phyloP scores from a whole-genome alignment of 768 basidiomycete species.

The Candolleomyces eurysporus region DNA sequence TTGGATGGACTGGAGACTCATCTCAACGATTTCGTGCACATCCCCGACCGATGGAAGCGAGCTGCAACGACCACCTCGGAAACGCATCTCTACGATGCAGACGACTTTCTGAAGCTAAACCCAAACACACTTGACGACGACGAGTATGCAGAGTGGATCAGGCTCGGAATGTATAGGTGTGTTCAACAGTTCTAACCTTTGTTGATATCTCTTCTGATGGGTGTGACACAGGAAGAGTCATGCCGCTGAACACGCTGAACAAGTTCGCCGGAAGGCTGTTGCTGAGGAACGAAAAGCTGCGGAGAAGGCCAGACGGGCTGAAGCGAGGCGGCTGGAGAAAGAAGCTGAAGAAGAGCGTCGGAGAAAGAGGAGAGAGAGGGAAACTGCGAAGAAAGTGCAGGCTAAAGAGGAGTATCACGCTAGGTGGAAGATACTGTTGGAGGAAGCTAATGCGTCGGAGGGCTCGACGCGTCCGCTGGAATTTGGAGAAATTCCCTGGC shows the following conservation, averaged over 20 bases:
- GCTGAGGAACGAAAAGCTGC: slow-evolving; percentile 51
- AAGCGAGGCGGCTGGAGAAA: slow-evolving; percentile 51
- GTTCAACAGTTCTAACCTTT: slow-evolving; percentile 15
- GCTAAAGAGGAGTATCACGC: slow-evolving; percentile 54
- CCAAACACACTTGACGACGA: slow-evolving; percentile 72
- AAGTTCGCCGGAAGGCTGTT: slow-evolving; percentile 52
- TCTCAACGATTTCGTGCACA: slow-evolving; percentile 66
- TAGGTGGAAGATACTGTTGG: slow-evolving; percentile 54
- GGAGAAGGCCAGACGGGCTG: slow-evolving; percentile 51
- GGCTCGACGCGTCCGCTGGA: slow-evolving; percentile 24
- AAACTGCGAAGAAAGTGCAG: slow-evolving; percentile 38
- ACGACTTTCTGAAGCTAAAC: slow-evolving; percentile 41
- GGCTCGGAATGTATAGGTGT: slow-evolving; percentile 82
- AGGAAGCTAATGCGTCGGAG: slow-evolving; percentile 21
- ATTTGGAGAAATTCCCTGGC: slow-evolving; percentile 75
- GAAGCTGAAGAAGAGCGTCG: slow-evolving; percentile 52
- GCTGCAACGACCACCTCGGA: slow-evolving; percentile 21
- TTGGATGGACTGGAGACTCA: slow-evolving; percentile 60
- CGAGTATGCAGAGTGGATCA: slow-evolving; percentile 85
- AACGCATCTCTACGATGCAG: slow-evolving; percentile 38
- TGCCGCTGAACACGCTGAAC: slow-evolving; percentile 63
- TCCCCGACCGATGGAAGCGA: slow-evolving; percentile 68
- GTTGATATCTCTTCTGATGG: slow-evolving; percentile 8
- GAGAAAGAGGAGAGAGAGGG: slow-evolving; percentile 46
- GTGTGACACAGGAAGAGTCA: slow-evolving; percentile 55